These are phyloP conservation scores for Westerdykella ornata DNA, from an alignment of 2,329 filamentous ascomycete genomes.

Conservation along the genomic window DNA sequence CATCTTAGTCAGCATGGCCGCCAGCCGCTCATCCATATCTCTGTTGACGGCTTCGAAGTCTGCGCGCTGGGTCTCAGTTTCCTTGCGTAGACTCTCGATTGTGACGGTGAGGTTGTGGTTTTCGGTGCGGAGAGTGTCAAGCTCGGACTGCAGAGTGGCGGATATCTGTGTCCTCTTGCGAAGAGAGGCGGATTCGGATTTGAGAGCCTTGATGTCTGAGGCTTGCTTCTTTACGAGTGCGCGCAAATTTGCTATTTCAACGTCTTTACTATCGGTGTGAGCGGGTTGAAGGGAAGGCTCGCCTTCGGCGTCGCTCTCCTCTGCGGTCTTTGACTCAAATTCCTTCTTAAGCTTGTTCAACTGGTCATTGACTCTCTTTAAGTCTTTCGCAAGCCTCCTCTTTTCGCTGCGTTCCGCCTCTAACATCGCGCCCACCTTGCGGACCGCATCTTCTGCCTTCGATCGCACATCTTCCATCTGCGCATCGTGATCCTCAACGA, in stretches of 20 bases:
- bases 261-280: constrained; percentile 15
- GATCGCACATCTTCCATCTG: constrained; percentile 25
- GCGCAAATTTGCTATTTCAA: constrained; percentile 23
- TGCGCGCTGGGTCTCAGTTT: constrained; percentile 14
- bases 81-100: constrained; percentile 3
- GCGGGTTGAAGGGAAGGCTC: constrained; percentile 6
- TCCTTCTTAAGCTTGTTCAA: constrained; percentile 16
- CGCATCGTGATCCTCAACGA: constrained; percentile 22
- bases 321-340: constrained; percentile 5
- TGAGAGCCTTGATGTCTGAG: constrained; percentile 19
- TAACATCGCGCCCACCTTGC: constrained; percentile 27
- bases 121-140: constrained; percentile 10
- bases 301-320: constrained; percentile 13
- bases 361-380: constrained; percentile 19
- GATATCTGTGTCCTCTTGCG: constrained; percentile 6
- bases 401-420: constrained; percentile 32
- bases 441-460: constrained; percentile 33
- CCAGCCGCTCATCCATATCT: constrained; percentile 30
- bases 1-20: constrained; percentile 20
- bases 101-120: constrained; percentile 13
- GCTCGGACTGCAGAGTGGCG: constrained; percentile 3
- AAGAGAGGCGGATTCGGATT: constrained; percentile 13
- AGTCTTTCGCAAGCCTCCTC: constrained; percentile 20
- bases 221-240: constrained; percentile 23
- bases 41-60: constrained; percentile 28